Conservation (phyloP, 345 rosid species). For the Moricandia moricandioides region DNA sequence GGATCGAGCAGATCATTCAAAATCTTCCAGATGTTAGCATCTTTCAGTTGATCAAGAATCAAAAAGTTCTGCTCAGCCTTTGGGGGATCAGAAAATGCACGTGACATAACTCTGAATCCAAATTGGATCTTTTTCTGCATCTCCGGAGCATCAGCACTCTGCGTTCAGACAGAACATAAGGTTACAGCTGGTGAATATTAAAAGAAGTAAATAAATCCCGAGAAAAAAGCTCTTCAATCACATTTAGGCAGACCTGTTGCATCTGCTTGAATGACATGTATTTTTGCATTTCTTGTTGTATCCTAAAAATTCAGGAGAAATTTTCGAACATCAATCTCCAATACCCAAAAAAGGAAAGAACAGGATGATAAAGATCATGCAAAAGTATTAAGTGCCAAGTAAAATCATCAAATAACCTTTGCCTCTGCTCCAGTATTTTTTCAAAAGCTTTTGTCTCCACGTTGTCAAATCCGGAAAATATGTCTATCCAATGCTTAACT, state of each 20-base stretch:
- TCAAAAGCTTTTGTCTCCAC: constrained; percentile 88
- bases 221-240: constrained; percentile 1
- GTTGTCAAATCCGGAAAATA: constrained; percentile 74
- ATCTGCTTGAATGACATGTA: constrained; percentile 75
- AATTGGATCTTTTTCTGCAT: constrained; percentile 69
- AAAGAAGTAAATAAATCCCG: background rate
- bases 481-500: constrained; percentile 72
- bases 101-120: constrained; percentile 87
- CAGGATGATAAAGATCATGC: constrained; percentile 14
- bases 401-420: constrained; percentile 54
- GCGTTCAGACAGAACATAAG: constrained; percentile 38
- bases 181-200: constrained; percentile 1
- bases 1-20: constrained; percentile 69
- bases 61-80: constrained; percentile 89
- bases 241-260: constrained; percentile 61
- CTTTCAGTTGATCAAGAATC: constrained; percentile 90
- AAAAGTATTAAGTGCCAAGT: constrained; percentile 22
- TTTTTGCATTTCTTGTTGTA: constrained; percentile 95
- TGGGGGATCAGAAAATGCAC: constrained; percentile 75
- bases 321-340: constrained; percentile 39
- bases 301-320: constrained; percentile 65
- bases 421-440: constrained; percentile 91
- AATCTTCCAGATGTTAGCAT: constrained; percentile 89
- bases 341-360: constrained; percentile 28
- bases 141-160: constrained; percentile 82